phyloP scores from a whole-genome alignment of 225 moss, liverwort and hornwort species.

The Pseudoscleropodium purum region DNA sequence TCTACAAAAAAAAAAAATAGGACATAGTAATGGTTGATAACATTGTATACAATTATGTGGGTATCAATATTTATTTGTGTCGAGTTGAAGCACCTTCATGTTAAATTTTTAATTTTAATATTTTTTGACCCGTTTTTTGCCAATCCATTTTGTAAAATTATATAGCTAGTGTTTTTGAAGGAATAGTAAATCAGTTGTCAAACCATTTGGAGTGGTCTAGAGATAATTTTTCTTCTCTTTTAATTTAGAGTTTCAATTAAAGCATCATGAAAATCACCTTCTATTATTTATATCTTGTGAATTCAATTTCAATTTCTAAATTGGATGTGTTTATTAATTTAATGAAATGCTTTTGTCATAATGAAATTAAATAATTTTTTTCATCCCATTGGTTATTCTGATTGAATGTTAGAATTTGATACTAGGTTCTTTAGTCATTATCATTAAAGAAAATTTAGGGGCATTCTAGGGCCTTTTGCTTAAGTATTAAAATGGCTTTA shows the following conservation, averaged over 20 bases:
- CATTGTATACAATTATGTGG: too few species aligned
- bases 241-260: background rate
- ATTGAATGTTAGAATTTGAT: background rate
- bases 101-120: too few species aligned
- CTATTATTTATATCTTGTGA: background rate
- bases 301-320: background rate
- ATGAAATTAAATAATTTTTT: background rate
- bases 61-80: too few species aligned
- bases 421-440: background rate
- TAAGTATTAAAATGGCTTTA: background rate
- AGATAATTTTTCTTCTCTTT: background rate
- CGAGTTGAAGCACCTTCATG: too few species aligned
- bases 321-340: background rate
- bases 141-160: too few species aligned
- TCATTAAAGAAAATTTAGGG: background rate
- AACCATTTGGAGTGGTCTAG: rapidly evolving
- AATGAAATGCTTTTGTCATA: background rate
- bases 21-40: too few species aligned
- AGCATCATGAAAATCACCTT: background rate
- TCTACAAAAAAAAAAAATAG: too few species aligned
- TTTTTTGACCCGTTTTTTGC: too few species aligned
- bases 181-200: background rate
- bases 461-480: background rate
- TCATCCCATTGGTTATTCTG: background rate
- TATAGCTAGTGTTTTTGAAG: too few species aligned